Evolutionary conservation across 768 basidiomycete genomes (phyloP).

Genomic region (Termitomyces eurrhizus): DNA sequence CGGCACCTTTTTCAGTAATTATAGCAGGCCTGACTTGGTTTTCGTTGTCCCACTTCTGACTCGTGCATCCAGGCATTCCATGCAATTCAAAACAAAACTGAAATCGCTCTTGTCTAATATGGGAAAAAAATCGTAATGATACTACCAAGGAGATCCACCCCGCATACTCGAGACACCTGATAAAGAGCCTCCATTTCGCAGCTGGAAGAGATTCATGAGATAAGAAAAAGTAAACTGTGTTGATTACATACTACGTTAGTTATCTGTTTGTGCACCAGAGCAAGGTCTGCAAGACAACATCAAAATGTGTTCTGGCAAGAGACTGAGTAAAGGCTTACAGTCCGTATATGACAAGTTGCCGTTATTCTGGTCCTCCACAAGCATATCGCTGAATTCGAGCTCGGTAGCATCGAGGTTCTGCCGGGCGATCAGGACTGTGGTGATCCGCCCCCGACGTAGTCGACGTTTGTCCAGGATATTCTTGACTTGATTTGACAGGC

Average conservation of each 20-base stretch:
- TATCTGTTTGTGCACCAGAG: slow-evolving; percentile 48
- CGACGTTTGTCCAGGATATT: slow-evolving; percentile 77
- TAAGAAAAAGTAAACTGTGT: slow-evolving; percentile 16
- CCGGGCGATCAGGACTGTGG: slow-evolving; percentile 73
- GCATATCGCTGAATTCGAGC: slow-evolving; percentile 95
- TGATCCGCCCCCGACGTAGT: slow-evolving; percentile 44
- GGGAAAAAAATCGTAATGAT: neutral
- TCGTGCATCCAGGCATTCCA: slow-evolving; percentile 23
- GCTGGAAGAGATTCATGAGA: slow-evolving; percentile 20
- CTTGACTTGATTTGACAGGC: slow-evolving; percentile 78
- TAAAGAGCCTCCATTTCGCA: slow-evolving; percentile 37
- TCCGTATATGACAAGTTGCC: slow-evolving; percentile 91
- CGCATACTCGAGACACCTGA: slow-evolving; percentile 32
- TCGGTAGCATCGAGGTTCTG: slow-evolving; percentile 93
- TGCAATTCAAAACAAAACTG: slow-evolving; percentile 12
- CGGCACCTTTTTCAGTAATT: no score
- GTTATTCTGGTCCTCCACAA: slow-evolving; percentile 96
- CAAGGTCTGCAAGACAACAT: slow-evolving; percentile 33
- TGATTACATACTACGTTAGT: slow-evolving; percentile 31
- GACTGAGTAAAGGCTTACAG: slow-evolving; percentile 47
- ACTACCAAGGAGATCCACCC: slow-evolving; percentile 38
- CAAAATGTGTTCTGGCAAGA: neutral
- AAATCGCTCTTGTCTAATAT: slow-evolving; percentile 20
- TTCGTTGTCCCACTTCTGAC: neutral
- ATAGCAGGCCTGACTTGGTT: neutral